Base-by-base conservation (phyloP, 192 early-diverging fungal genomes). In the Backusella tuberculispora region DNA sequence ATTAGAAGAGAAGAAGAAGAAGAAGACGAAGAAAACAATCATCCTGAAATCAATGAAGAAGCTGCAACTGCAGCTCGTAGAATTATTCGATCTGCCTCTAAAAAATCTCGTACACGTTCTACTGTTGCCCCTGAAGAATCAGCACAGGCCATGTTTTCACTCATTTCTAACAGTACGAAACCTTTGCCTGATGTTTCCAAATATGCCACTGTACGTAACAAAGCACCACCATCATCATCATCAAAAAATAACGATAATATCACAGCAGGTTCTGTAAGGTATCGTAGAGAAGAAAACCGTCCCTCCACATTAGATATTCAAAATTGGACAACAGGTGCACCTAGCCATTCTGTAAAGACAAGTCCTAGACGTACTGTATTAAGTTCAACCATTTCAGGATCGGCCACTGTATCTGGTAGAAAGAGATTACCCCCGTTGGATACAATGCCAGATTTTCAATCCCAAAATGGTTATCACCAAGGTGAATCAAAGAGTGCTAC, bases 21-120 rank as follows among this genome's bases (percentile, higher is more conserved):
- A 12, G 70, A 72, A 3, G 19, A 53, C n/a, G 71, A 29, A 14
- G 68, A 69, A 29, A 38, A 21, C 13, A 21, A 12, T 63, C 21
- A 41, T 21, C 21, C 34, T 8, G 21, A 72, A 42, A n/a, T 26
- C 21, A 63, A 48, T 21, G 66, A 67, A 40, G 66, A 67, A 42
- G 71, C 71, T 43, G 71, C 50, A 24, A 37, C 38, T 63, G 72
- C 72, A 46, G 72, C 72, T 45, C 72, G 72, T n/a, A 41, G 72
- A n/a, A 38, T 73, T 24, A 73, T 73, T 64, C 72, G 72, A 41
- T 65, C 72, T 65, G 72, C 72, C 37, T 73, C 72, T 34, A 63
- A 44, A n/a, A 73, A 73, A n/a, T 63, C 63, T 44, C 53, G 60
- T 19, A 73, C 72, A 65, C 72, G 72, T 14, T 73, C 72, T 44